Percentiles rank a stretch among this genome's conserved stretches.
Evolutionary conservation across 176 grass and related monocot species (phyloP).

Genomic region (Saccharum officinarum): DNA sequence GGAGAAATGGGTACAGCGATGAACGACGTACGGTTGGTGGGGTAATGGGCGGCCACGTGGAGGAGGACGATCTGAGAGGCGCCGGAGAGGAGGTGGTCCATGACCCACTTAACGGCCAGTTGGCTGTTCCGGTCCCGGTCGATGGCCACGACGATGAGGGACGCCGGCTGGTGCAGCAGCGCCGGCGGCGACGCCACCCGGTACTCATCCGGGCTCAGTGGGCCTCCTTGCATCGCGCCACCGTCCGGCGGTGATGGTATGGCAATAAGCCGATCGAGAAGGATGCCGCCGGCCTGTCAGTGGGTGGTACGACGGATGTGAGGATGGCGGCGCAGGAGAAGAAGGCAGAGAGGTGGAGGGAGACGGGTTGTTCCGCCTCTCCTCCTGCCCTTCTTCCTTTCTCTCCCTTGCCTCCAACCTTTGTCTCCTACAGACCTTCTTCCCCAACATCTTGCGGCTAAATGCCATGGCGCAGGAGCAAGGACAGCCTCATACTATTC

Average conservation of each 20-base stretch:
- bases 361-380: conserved; percentile 34
- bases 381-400: conserved; percentile 28
- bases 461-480: conserved; percentile 32
- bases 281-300: conserved; percentile 1
- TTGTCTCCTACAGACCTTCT: neutral
- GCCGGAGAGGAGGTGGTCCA: conserved; percentile 67
- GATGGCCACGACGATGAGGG: conserved; percentile 48
- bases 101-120: conserved; percentile 76
- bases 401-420: conserved; percentile 29
- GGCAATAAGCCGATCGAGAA: neutral
- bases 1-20: neutral
- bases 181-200: conserved; percentile 13
- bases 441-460: conserved; percentile 5
- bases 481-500: conserved; percentile 50
- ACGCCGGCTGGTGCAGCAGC: conserved; percentile 27
- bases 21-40: conserved; percentile 49
- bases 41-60: conserved; percentile 58
- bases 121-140: conserved; percentile 79
- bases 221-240: conserved; percentile 39
- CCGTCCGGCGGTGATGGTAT: neutral
- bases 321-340: neutral
- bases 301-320: conserved; percentile 11
- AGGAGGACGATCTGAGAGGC: conserved; percentile 58
- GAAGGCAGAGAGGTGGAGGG: conserved; percentile 42
- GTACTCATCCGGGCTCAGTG: conserved; percentile 40